Evolutionary conservation across 1,284 basidiomycete genomes (phyloP).

Genomic region (Heliocybe sulcata): DNA sequence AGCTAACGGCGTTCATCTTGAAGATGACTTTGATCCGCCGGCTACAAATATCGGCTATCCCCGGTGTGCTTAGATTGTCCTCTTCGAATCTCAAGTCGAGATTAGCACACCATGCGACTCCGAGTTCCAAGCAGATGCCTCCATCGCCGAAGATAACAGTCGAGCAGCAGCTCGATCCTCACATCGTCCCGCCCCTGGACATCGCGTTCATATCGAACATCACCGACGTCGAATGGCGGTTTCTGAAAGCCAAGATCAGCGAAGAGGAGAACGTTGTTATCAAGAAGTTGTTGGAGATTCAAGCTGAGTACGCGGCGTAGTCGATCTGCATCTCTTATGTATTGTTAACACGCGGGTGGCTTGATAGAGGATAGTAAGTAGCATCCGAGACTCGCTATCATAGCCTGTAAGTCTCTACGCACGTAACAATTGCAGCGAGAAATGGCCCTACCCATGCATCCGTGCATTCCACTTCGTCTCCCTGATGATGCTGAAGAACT

Average conservation of each 20-base stretch:
- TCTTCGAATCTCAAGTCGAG: too few species aligned
- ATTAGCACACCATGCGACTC: too few species aligned
- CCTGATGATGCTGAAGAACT: constrained; percentile 20
- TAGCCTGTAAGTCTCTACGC: neutral
- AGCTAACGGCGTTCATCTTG: too few species aligned
- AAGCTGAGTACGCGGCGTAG: constrained; percentile 16
- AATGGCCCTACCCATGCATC: constrained; percentile 30
- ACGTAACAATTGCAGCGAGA: constrained; percentile 10
- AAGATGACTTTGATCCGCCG: too few species aligned
- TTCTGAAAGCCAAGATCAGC: constrained; percentile 17
- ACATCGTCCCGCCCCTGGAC: constrained; percentile 18
- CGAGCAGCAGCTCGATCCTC: constrained; percentile 13
- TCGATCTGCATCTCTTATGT: neutral
- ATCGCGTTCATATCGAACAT: constrained; percentile 13
- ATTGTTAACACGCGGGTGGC: neutral
- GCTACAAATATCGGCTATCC: too few species aligned
- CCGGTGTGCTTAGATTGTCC: too few species aligned
- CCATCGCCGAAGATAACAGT: constrained; percentile 5
- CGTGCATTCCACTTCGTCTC: constrained; percentile 23
- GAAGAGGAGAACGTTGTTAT: constrained; percentile 16
- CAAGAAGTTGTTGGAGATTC: constrained; percentile 17
- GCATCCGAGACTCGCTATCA: neutral
- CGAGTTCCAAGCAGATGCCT: too few species aligned
- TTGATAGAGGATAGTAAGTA: constrained; percentile 16
- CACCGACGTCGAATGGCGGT: constrained; percentile 14